Evolutionary conservation across 768 basidiomycete genomes (phyloP).

Genomic region (Xerocomus spinulosus): DNA sequence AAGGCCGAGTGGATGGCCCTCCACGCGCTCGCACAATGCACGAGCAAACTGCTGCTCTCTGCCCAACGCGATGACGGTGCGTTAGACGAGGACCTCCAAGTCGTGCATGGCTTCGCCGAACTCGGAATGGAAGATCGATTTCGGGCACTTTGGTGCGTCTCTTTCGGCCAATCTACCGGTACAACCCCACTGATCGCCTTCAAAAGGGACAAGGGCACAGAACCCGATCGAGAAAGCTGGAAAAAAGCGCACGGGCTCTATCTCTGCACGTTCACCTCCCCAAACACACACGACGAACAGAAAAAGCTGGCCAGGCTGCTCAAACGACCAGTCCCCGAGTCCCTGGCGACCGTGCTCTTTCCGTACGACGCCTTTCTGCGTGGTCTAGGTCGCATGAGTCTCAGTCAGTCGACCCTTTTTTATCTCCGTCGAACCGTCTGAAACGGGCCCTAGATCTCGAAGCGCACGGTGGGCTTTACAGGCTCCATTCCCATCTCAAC

Average conservation of each 20-base stretch:
- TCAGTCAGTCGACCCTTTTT: constrained; percentile 50
- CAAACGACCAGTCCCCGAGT: constrained; percentile 42
- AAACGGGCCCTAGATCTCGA: constrained; percentile 55
- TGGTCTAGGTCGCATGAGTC: constrained; percentile 71
- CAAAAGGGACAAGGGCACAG: constrained; percentile 33
- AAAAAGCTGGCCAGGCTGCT: constrained; percentile 57
- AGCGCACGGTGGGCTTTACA: constrained; percentile 82
- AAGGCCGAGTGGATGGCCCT: constrained; percentile 64
- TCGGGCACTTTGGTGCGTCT: constrained; percentile 26
- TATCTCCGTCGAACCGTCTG: not conserved
- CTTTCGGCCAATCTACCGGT: not conserved
- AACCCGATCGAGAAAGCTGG: constrained; percentile 68
- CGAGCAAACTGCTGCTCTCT: constrained; percentile 58
- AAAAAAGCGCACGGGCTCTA: constrained; percentile 56
- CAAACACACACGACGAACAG: constrained; percentile 44
- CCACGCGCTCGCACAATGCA: constrained; percentile 65
- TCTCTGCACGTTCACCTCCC: constrained; percentile 59
- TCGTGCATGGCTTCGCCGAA: constrained; percentile 60
- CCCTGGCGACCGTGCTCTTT: constrained; percentile 59
- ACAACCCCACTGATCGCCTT: not conserved
- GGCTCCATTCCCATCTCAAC: constrained; percentile 82
- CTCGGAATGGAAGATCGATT: constrained; percentile 71
- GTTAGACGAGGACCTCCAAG: constrained; percentile 44
- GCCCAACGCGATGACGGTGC: constrained; percentile 40
- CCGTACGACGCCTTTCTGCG: constrained; percentile 71